Conservation (phyloP, 2,329 filamentous ascomycete genomes). For the Beauveria pseudobassiana region DNA sequence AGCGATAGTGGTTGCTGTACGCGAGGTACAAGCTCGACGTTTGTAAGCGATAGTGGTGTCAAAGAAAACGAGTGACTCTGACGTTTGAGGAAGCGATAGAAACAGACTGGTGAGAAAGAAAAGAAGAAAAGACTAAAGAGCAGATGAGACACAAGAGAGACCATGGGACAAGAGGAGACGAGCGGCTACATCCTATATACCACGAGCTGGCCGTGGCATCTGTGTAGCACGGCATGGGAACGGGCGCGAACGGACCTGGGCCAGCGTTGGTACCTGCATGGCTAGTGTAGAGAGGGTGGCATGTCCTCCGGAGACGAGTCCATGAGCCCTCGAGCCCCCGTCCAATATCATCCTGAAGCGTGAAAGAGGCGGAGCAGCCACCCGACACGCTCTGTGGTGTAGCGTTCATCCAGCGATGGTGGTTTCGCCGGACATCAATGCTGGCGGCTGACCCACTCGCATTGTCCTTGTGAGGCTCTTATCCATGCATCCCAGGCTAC, state of each 20-base stretch:
- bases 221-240: neutral
- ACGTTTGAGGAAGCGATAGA: constrained; percentile 16
- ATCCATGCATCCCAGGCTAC: neutral
- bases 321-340: neutral
- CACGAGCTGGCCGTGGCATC: neutral
- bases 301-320: neutral
- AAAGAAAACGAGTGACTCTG: constrained; percentile 55
- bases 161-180: neutral
- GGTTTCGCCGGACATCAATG: constrained; percentile 2
- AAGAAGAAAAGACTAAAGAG: constrained; percentile 5
- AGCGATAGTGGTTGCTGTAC: constrained; percentile 3
- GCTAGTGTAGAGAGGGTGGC: neutral
- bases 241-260: neutral
- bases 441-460: constrained; percentile 6
- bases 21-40: constrained; percentile 3
- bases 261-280: neutral
- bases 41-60: constrained; percentile 21
- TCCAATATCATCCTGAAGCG: constrained; percentile 11
- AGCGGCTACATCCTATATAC: constrained; percentile 12
- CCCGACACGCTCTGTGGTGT: neutral
- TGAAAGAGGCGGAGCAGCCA: constrained; percentile 6
- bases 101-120: constrained; percentile 6
- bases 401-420: constrained; percentile 1
- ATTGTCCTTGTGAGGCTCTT: constrained; percentile 1
- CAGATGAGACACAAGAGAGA: constrained; percentile 2